Base-by-base conservation (phyloP, 805 yeast genomes). In the Yueomyces sinensis region DNA sequence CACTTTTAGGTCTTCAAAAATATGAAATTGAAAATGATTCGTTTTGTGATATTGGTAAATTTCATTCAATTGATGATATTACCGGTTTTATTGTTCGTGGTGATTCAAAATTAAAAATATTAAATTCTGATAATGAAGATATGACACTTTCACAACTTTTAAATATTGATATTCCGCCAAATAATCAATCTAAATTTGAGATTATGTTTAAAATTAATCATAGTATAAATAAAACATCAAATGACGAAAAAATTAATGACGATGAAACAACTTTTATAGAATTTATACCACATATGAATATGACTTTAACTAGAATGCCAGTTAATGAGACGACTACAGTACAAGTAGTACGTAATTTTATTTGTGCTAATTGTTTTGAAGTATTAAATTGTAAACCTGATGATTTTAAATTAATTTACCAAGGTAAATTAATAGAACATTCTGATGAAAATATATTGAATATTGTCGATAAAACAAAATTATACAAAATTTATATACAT, bases 121-220 rank as follows among this genome's bases (percentile, higher is more conserved):
- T n/a, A n/a, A n/a, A n/a, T n/a, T n/a, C n/a, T n/a, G 30, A 37
- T n/a, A 39, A 40, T 15, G 43, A 37, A n/a, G 50, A 46, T 16
- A 18, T 40, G 24, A 40, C 56, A 3, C 30, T 62, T 2, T 34
- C 44, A 3, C 51, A 59, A 9, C 29, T 56, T 1, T 30, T 62
- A n/a, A 44, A 52, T 1, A 37, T 58, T n/a, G 65, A 61, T 41
- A 51, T 54, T 19, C 49, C 57, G 0, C 66, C 66, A 3, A 38
- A 44, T 4, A 50, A 49, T 9, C 41, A 39, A 3, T 32, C 53
- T 17, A 46, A 44, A 30, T 46, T 61, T 35, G 50, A 54, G 13
- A 44, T 55, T 1, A 45, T 51, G 45, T 49, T 54, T 36, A 41
- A 41, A 28, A 41, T 56, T 13, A 48, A 42, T 24, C 55, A 55